These are phyloP conservation scores for Pistacia vera DNA, from an alignment of 345 rosid species.

Conservation along the genomic window DNA sequence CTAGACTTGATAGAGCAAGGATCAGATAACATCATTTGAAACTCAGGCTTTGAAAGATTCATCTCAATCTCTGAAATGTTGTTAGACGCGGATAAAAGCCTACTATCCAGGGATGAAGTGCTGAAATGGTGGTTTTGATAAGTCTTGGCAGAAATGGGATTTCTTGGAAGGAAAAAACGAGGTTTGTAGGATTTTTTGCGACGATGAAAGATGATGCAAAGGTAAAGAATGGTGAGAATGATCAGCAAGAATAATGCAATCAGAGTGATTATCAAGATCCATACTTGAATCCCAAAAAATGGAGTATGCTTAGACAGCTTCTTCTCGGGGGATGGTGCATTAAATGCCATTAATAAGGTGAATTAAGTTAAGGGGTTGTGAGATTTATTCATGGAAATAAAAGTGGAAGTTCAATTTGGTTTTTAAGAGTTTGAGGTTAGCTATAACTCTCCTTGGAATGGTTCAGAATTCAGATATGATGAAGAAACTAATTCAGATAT, in stretches of 20 bases:
- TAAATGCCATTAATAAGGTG: conserved; percentile 20
- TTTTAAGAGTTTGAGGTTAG: conserved; percentile 23
- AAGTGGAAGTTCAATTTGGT: neutral
- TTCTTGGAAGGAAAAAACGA: conserved; percentile 33
- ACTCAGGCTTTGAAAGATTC: conserved; percentile 29
- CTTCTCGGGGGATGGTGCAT: conserved; percentile 20
- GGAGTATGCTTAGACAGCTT: conserved; percentile 45
- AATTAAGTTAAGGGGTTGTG: neutral
- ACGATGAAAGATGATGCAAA: conserved; percentile 33
- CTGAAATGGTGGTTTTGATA: conserved; percentile 3
- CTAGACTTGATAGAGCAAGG: conserved; percentile 16
- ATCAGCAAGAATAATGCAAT: conserved; percentile 24
- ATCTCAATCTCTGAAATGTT: conserved; percentile 33
- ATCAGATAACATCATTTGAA: conserved; percentile 25
- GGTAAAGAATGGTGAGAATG: conserved; percentile 26
- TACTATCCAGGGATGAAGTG: conserved; percentile 31
- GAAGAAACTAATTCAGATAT: conserved; percentile 15
- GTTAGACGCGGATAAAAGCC: conserved; percentile 32
- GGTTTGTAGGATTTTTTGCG: conserved; percentile 34
- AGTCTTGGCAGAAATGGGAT: conserved; percentile 23
- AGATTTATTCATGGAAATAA: neutral
- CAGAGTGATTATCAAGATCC: conserved; percentile 48
- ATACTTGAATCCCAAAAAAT: conserved; percentile 50
- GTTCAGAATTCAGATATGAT: neutral
- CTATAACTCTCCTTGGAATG: conserved; percentile 14